Base-by-base conservation (phyloP, 176 grass and related monocot genomes). In the Aegilops umbellulata region DNA sequence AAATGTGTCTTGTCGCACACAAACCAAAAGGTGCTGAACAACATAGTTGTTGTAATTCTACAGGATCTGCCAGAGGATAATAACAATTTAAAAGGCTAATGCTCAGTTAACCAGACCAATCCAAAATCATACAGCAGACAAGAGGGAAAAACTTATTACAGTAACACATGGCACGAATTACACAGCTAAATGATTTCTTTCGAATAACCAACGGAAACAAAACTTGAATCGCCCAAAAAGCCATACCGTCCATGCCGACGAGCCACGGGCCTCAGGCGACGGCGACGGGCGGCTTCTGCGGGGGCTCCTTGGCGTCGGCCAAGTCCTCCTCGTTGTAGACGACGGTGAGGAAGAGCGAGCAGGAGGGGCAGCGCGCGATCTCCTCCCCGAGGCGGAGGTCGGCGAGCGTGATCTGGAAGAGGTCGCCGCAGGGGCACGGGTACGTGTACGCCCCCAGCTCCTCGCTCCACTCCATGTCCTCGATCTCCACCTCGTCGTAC, bases 401-500 rank as follows among this genome's bases (percentile, higher is more conserved):
- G 62, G 91, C 91, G 47, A 90, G 91, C 17, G 96, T 90, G 78
- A 98, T 98, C 84, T 95, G 93, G 84, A 98, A 98, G 66, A 98
- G 88, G 75, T 98, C 96, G 36, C 96, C 96, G 84, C 96, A 98
- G 46, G 96, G 96, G 84, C 96, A 95, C 25, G 91, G 96, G 93
- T 98, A 98, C 77, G 96, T 95, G 88, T 93, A 98, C 32, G 92
- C 89, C 74, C 74, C 81, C 10, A 95, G 88, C 72, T 98, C 93
- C 47, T 84, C 88, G 83, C 27, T 91, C 96, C 96, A 98, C 80
- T 98, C 96, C 96, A 98, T 95, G 82, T 98, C 96, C 92, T 98
- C 96, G 90, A 98, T 95, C 88, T 98, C 96, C 81, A 98, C 96
- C 36, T 98, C 96, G 84, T 98, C 96, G 93, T 98, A 98, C 86